Evolutionary conservation across 768 basidiomycete species (phyloP), one percentile per base, ranked within the genome.

Genomic region (Hygrocybe punicea): DNA sequence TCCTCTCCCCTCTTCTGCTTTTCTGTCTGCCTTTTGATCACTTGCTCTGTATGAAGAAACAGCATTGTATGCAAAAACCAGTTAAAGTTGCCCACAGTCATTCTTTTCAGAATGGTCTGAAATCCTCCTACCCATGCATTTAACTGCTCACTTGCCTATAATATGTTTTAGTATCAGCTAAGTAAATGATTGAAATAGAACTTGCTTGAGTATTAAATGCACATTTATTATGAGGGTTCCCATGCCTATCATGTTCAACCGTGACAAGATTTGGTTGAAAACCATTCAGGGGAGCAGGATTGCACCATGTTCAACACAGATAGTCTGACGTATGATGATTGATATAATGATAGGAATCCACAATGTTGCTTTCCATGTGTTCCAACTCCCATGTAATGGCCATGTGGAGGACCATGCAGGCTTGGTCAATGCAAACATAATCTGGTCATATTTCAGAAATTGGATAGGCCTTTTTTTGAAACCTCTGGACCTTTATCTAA

Each of bases 221-320:
- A 17, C 58, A 42, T 45, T 65, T 67, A n/a, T 45, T 58, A 54
- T 65, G 58, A 7, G 48, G 33, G 13, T 52, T 39, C 2, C 70
- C 70, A 53, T 64, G 39, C 19, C 61, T 56, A 59, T 68, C 64
- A n/a, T 47, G 13, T 33, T 59, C 66, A 36, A 59, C 49, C 16
- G 60, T 34, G 0, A 72, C 63, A 13, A 71, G 55, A 60, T 73
- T 70, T 21, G 70, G 68, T 17, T 64, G 62, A 50, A 57, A 60
- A 2, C 69, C 69, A 70, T 71, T 61, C 24, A 51, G 19, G 14
- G 71, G 67, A 34, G 63, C 64, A 24, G 71, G 69, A 58, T 42
- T 42, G 40, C 40, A 42, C 40, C 40, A 42, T 42, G 16, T 42
- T 14, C 40, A 19, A 42, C 40, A 42, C 40, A 42, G 14, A 19